These are phyloP conservation scores for Exophiala xenobiotica DNA, from an alignment of 2,329 filamentous ascomycete genomes.

Conservation along the genomic window DNA sequence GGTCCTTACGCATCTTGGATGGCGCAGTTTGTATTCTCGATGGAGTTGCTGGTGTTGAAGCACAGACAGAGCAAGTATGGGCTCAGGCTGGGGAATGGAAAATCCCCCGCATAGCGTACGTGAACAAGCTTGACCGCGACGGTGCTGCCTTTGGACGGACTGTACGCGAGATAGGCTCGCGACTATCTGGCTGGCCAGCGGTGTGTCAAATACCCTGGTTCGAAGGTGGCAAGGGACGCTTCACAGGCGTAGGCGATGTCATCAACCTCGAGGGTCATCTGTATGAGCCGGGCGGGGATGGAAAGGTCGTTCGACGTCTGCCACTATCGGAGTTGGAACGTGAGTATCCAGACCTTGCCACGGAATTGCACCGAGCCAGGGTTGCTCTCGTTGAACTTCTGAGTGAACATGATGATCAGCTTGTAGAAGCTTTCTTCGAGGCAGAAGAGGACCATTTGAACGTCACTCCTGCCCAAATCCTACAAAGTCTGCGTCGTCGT, in stretches of 20 bases:
- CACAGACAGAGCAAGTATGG: slow-evolving; percentile 97
- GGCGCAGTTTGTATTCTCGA: slow-evolving; percentile 92
- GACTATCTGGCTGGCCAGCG: slow-evolving; percentile 79
- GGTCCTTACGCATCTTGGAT: slow-evolving; percentile 83
- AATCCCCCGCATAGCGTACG: slow-evolving; percentile 77
- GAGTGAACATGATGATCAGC: slow-evolving; percentile 81
- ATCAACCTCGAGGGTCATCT: slow-evolving; percentile 71
- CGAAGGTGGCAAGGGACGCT: slow-evolving; percentile 67
- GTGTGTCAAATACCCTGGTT: slow-evolving; percentile 97
- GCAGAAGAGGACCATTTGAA: slow-evolving; percentile 69
- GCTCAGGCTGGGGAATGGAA: slow-evolving; percentile 78
- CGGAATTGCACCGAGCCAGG: slow-evolving; percentile 73
- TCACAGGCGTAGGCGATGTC: slow-evolving; percentile 82
- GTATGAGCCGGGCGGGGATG: slow-evolving; percentile 68
- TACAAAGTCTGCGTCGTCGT: slow-evolving; percentile 70
- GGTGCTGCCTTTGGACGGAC: slow-evolving; percentile 80
- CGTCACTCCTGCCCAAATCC: slow-evolving; percentile 66
- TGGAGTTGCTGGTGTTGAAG: slow-evolving; percentile 90
- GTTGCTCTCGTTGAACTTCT: slow-evolving; percentile 76
- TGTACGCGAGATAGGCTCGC: slow-evolving; percentile 77
- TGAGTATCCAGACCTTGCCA: slow-evolving; percentile 52
- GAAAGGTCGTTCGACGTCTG: slow-evolving; percentile 59
- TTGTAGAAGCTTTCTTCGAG: slow-evolving; percentile 82
- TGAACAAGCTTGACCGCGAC: slow-evolving; percentile 83
- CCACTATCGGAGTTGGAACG: slow-evolving; percentile 54